Conservation (phyloP, 129 eudicot genomes). For the Saposhnikovia divaricata region DNA sequence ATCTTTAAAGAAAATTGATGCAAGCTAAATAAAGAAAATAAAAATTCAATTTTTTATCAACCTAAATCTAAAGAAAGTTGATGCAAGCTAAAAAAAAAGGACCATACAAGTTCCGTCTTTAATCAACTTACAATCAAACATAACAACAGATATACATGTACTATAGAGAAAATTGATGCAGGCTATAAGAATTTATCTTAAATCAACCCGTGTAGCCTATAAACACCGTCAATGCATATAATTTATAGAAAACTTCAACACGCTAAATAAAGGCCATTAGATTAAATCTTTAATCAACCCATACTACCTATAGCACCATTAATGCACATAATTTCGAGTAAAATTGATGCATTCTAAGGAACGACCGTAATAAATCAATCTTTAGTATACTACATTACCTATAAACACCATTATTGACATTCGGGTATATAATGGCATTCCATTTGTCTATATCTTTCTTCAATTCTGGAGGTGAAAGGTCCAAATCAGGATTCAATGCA, state of each 20-base stretch:
- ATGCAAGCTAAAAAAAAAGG: too few species aligned
- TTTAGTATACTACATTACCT: slow-evolving; percentile 36
- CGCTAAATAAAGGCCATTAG: background rate
- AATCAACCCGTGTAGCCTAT: background rate
- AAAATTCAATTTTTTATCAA: too few species aligned
- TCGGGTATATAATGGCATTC: slow-evolving; percentile 66
- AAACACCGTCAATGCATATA: slow-evolving; percentile 76
- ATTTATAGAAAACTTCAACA: slow-evolving; percentile 7
- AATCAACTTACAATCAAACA: too few species aligned
- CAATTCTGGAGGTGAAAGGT: slow-evolving; percentile 54
- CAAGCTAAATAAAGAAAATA: too few species aligned
- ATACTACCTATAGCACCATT: slow-evolving; percentile 44
- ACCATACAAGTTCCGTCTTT: too few species aligned
- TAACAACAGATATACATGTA: too few species aligned
- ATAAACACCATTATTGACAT: slow-evolving; percentile 85
- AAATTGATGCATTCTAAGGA: background rate
- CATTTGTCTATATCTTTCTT: slow-evolving; percentile 53
- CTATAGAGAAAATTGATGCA: background rate
- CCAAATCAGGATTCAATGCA: slow-evolving; percentile 51
- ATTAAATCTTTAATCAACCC: background rate
- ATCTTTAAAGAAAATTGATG: too few species aligned
- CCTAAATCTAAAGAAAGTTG: too few species aligned
- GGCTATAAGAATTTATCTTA: background rate
- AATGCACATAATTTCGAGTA: slow-evolving; percentile 37
- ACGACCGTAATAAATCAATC: background rate